A percentile compares a stretch with the other conserved stretches of the same genome.
Evolutionary conservation across 306 rosid species (phyloP).

Genomic region (Ceratonia siliqua): DNA sequence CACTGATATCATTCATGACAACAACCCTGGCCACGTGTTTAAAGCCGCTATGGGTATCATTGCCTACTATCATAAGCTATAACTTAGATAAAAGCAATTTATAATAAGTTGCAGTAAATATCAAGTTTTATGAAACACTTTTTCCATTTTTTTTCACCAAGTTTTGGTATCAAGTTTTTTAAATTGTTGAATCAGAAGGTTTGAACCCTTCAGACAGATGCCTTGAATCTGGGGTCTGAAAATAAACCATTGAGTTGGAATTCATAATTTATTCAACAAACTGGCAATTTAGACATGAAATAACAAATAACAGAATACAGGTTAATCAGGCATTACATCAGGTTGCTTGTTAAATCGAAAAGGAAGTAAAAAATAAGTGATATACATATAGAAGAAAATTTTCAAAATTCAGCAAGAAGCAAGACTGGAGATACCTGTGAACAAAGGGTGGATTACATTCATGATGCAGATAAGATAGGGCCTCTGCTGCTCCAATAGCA

Average conservation of each 20-base stretch:
- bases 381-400: background rate
- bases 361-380: background rate
- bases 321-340: constrained; percentile 4
- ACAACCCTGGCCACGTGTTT: background rate
- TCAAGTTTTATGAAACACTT: no score
- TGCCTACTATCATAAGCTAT: no score
- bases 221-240: background rate
- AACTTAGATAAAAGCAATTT: no score
- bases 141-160: no score
- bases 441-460: constrained; percentile 82
- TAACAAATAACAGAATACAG: background rate
- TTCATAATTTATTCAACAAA: background rate
- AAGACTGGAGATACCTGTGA: constrained; percentile 68
- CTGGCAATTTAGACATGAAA: background rate
- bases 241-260: background rate
- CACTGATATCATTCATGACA: background rate
- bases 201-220: constrained; percentile 17
- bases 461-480: constrained; percentile 81
- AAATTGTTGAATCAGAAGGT: background rate
- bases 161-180: no score
- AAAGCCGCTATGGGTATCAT: background rate
- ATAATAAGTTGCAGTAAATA: no score
- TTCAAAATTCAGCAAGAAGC: constrained; percentile 16
- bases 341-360: constrained; percentile 4
- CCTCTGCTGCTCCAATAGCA: constrained; percentile 93